Conservation (phyloP, 345 rosid species). For the Citrus reticulata region DNA sequence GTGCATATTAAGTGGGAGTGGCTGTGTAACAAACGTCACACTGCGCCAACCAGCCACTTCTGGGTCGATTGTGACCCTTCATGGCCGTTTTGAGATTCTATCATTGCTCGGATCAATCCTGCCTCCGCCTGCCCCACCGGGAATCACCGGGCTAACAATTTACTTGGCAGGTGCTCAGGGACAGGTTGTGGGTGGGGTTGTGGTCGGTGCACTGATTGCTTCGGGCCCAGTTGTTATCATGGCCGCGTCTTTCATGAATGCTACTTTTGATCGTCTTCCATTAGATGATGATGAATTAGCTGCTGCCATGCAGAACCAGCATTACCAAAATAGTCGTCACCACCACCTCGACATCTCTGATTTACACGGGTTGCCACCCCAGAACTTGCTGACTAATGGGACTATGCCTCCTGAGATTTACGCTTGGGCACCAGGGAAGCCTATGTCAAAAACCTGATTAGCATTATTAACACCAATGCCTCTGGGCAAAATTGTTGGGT, state of each 20-base stretch:
- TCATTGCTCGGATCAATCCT: constrained; percentile 86
- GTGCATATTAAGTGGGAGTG: constrained; percentile 73
- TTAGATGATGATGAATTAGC: constrained; percentile 65
- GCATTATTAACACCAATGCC: background rate
- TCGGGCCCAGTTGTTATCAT: constrained; percentile 91
- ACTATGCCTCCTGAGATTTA: constrained; percentile 52
- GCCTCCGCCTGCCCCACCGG: constrained; percentile 90
- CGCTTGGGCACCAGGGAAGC: constrained; percentile 54
- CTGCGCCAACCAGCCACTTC: constrained; percentile 79
- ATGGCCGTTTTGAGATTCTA: constrained; percentile 93
- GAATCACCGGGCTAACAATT: constrained; percentile 78
- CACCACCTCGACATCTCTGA: constrained; percentile 56
- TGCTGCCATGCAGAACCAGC: constrained; percentile 45
- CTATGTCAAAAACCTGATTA: constrained; percentile 43
- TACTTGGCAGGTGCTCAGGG: constrained; percentile 94
- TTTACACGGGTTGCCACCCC: constrained; percentile 65
- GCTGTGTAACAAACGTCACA: constrained; percentile 84
- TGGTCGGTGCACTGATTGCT: constrained; percentile 79
- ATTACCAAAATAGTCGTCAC: constrained; percentile 54
- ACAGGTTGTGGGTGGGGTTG: constrained; percentile 89
- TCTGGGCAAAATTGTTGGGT: background rate
- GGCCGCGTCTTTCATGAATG: constrained; percentile 94
- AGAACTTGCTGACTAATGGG: constrained; percentile 65
- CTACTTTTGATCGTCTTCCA: constrained; percentile 85
- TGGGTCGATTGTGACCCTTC: constrained; percentile 82